Evolutionary conservation across 2,329 filamentous ascomycete genomes (phyloP).

Genomic region (Penicillium nordicum): DNA sequence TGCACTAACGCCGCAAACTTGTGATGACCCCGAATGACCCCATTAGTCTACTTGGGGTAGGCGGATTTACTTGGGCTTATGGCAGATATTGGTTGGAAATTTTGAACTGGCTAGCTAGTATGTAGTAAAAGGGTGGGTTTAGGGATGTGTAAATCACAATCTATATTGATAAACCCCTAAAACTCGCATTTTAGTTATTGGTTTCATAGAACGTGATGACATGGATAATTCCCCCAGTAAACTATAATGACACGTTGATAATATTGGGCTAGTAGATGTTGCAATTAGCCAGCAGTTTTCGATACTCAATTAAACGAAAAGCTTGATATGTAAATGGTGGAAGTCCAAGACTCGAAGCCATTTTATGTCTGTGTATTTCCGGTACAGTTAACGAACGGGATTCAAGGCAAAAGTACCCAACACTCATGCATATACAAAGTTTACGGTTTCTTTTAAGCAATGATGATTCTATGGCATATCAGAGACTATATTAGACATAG

Average conservation of each 20-base stretch:
- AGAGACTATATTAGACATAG: neutral
- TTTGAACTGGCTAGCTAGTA: neutral
- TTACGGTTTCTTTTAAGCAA: neutral
- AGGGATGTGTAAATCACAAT: neutral
- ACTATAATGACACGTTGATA: neutral
- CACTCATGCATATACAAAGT: neutral
- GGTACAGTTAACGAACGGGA: neutral
- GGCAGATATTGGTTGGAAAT: too few species aligned
- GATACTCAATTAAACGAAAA: neutral
- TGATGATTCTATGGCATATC: neutral
- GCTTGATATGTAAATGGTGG: neutral
- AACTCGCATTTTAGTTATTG: neutral
- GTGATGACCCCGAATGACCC: neutral
- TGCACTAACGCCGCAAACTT: neutral
- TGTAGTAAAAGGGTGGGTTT: neutral
- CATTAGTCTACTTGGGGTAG: neutral
- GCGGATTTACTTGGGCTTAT: neutral
- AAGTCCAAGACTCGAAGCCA: neutral
- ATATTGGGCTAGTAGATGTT: neutral
- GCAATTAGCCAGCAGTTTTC: neutral
- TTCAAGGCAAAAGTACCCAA: neutral
- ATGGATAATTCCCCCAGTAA: rapidly evolving
- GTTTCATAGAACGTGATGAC: neutral
- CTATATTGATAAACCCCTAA: neutral
- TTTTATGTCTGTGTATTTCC: neutral